Base-by-base conservation (phyloP, 345 rosid species). In the Erucastrum elatum region DNA sequence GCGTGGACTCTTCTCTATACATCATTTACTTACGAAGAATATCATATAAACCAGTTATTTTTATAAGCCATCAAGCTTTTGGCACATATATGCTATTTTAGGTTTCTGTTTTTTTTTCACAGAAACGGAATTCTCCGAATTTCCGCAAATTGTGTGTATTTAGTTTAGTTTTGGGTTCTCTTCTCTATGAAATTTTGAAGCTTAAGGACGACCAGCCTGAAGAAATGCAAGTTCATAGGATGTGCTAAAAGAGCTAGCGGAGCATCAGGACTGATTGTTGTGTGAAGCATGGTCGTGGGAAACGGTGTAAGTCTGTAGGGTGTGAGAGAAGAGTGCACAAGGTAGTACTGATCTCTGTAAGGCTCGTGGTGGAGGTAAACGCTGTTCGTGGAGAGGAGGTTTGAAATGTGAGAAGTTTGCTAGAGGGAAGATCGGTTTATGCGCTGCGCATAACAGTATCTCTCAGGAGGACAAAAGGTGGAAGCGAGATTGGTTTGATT, bases 251-350 rank as follows among this genome's bases (percentile, higher is more conserved):
- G 97, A 51, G 98, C 98, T 1, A 92, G 96, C 12, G 98, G 98
- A 0, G 21, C 21, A 21, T 21, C 21, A 82, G 97, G 31, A 94
- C 98, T n/a, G 94, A 89, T 82, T 88, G 90, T 67, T 94, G 98
- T 58, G 98, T 94, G 66, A 87, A 81, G 79, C 98, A 94, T 15
- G 97, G 98, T 49, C 97, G 98, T 46, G 98, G 98, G 66, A 94
- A 92, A 75, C 87, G 96, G 33, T 94, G 97, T 37, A 90, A 80
- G 70, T 75, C 80, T 66, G 77, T 75, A 15, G 87, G 87, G 34
- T 94, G 98, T 66, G 91, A 82, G 84, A 94, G 84, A 94, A 94
- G 87, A 94, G 98, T 85, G 98, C 97, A 4, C 98, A 94, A 83
- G 98, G 98, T 16, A 94, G 96, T 81, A 94, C 97, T 0, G 94